These are phyloP conservation scores for Parachaetomium inaequale DNA, from an alignment of 495 filamentous ascomycete species.

Conservation along the genomic window DNA sequence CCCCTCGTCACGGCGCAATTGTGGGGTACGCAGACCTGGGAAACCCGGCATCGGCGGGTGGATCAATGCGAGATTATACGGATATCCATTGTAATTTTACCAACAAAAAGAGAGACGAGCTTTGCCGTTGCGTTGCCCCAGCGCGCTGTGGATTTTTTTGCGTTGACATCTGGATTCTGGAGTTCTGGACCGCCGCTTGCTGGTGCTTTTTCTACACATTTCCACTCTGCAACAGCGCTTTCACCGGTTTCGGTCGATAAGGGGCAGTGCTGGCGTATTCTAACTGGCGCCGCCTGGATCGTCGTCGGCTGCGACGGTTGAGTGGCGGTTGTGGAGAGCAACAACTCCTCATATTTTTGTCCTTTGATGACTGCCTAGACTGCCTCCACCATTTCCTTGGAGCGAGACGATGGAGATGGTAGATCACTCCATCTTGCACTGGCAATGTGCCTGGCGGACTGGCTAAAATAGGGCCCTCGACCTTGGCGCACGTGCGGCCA, in stretches of 20 bases:
- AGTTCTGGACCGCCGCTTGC: conserved; percentile 2
- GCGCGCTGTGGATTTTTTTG: neutral
- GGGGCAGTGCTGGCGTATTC: no score
- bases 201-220: neutral
- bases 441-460: neutral
- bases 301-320: neutral
- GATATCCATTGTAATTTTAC: conserved; percentile 4
- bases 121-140: neutral
- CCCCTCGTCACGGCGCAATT: neutral
- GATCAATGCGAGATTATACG: neutral
- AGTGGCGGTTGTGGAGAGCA: neutral
- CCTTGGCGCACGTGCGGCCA: conserved; percentile 1
- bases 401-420: no score
- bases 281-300: neutral
- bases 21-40: neutral
- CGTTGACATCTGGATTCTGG: neutral
- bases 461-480: neutral
- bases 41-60: conserved; percentile 3
- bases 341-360: neutral
- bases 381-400: no score
- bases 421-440: no score
- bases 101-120: conserved; percentile 2
- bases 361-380: no score
- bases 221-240: neutral
- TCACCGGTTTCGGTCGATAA: conserved; percentile 2